A percentile compares a stretch with the other conserved stretches of the same genome.
phyloP scores from a whole-genome alignment of 129 eudicot species.

The Gnaphalium uliginosum region DNA sequence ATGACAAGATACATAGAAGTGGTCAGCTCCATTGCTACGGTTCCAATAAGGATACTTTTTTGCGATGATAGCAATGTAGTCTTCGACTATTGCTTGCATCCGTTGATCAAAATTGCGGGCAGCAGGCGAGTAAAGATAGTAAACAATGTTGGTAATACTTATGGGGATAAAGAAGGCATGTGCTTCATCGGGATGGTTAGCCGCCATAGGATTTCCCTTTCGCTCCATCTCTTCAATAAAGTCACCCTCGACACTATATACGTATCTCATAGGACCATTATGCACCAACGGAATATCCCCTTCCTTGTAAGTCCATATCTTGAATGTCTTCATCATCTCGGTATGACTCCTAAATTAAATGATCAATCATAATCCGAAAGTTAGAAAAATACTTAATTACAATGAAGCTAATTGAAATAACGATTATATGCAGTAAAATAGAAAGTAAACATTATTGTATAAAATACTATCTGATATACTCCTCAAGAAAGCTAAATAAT shows the following conservation, averaged over 20 bases:
- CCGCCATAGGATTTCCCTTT: constrained; percentile 39
- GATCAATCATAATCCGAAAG: too few relatives aligned
- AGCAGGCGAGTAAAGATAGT: constrained; percentile 40
- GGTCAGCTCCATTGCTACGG: constrained; percentile 72
- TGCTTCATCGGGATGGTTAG: constrained; percentile 61
- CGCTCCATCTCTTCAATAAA: constrained; percentile 63
- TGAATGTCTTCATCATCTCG: constrained; percentile 70
- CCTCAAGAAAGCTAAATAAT: constrained; percentile 34
- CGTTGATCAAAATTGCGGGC: constrained; percentile 25
- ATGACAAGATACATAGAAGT: constrained; percentile 80
- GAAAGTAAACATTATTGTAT: not conserved
- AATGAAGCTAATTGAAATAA: too few relatives aligned
- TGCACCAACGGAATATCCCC: constrained; percentile 84
- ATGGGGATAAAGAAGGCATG: constrained; percentile 68
- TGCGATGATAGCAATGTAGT: constrained; percentile 49
- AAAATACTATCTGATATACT: constrained; percentile 28
- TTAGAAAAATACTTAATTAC: too few relatives aligned
- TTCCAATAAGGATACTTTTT: constrained; percentile 70
- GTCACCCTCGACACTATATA: constrained; percentile 68
- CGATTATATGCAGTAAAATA: too few relatives aligned
- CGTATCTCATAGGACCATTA: constrained; percentile 58
- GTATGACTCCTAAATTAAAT: constrained; percentile 57
- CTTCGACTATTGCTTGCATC: constrained; percentile 47
- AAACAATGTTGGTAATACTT: constrained; percentile 51
- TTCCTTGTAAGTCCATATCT: constrained; percentile 68